Base-by-base conservation (phyloP, 2,329 filamentous ascomycete species). In the Clonostachys sp. region DNA sequence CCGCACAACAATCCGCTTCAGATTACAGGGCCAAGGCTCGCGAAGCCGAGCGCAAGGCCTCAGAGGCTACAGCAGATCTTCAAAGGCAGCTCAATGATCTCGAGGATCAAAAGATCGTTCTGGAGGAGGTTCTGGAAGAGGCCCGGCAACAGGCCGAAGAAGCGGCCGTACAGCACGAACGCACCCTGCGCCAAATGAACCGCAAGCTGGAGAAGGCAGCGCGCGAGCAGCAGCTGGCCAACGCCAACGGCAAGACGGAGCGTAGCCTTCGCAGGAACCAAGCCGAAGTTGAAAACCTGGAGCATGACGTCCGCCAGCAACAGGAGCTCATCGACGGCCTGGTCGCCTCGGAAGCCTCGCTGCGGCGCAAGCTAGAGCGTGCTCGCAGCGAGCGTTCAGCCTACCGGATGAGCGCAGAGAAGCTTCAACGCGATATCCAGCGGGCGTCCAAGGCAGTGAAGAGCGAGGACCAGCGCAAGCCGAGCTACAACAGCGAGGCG, bases 241-340 rank as follows among this genome's bases (percentile, higher is more conserved):
- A 63, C 36, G 36, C 58, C 41, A 52, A 50, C 12, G 67, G 68
- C 43, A 77, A 77, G 47, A 80, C 83, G 57, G 75, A 80, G 41
- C 72, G 75, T 39, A 80, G 84, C 49, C 66, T 88, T 24, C 81
- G 80, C 51, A 77, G 81, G 56, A 78, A 78, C 17, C 83, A 86
- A 62, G 71, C 81, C 12, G 80, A 86, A 57, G 71, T 78, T 40
- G 81, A 89, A 61, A 78, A 83, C 34, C 73, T 94, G n/a, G 84
- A 89, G 55, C 75, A 88, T 49, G 83, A 88, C 58, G 75, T 94
- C 30, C 74, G 78, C 6, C 81, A 87, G 58, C 83, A 87, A 51
- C 84, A 89, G 47, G 74, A 80, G 47, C 77, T 81, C 13, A 79
- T 91, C 44, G 78, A 80, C 39, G 65, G 72, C 34, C 71, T 83